Conservation (phyloP, 495 filamentous ascomycete genomes). For the Penicillium atrosanguineum region DNA sequence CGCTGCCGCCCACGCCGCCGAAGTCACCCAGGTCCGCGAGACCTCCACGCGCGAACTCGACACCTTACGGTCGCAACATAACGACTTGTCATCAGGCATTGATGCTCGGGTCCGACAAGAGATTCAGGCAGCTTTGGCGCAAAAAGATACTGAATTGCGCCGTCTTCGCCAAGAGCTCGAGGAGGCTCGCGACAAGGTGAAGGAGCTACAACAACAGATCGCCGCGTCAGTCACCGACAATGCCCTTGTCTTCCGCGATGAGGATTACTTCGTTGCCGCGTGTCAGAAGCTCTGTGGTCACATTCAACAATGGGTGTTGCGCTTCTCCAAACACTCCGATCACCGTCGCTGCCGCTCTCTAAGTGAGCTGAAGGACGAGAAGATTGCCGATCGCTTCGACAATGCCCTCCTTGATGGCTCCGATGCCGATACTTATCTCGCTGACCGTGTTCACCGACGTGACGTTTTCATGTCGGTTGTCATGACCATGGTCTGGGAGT, state of each 20-base stretch:
- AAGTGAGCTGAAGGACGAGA: slow-evolving; percentile 79
- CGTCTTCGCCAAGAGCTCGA: slow-evolving; percentile 76
- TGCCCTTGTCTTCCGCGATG: slow-evolving; percentile 78
- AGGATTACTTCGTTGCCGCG: slow-evolving; percentile 92
- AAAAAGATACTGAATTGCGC: slow-evolving; percentile 76
- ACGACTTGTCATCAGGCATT: slow-evolving; percentile 59
- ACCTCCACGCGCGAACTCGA: slow-evolving; percentile 60
- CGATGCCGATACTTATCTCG: slow-evolving; percentile 80
- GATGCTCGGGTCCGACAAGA: slow-evolving; percentile 61
- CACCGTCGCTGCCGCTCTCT: slow-evolving; percentile 78
- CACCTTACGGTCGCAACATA: slow-evolving; percentile 55
- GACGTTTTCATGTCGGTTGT: slow-evolving; percentile 96
- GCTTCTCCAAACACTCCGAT: slow-evolving; percentile 95
- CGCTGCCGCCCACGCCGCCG: slow-evolving; percentile 62
- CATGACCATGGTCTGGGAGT: slow-evolving; percentile 98
- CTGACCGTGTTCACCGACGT: slow-evolving; percentile 78
- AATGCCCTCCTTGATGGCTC: slow-evolving; percentile 91
- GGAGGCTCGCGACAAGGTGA: slow-evolving; percentile 71
- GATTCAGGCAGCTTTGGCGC: slow-evolving; percentile 57
- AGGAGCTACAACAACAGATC: slow-evolving; percentile 79
- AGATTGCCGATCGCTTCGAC: slow-evolving; percentile 86
- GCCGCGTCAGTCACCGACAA: slow-evolving; percentile 64
- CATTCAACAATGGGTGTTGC: slow-evolving; percentile 92
- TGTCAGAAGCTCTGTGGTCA: slow-evolving; percentile 91
- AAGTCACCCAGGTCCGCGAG: slow-evolving; percentile 55